Percentiles rank a stretch among this genome's conserved stretches.
Evolutionary conservation across 305 asterid genomes (phyloP).

Genomic region (Fraxinus ornus): DNA sequence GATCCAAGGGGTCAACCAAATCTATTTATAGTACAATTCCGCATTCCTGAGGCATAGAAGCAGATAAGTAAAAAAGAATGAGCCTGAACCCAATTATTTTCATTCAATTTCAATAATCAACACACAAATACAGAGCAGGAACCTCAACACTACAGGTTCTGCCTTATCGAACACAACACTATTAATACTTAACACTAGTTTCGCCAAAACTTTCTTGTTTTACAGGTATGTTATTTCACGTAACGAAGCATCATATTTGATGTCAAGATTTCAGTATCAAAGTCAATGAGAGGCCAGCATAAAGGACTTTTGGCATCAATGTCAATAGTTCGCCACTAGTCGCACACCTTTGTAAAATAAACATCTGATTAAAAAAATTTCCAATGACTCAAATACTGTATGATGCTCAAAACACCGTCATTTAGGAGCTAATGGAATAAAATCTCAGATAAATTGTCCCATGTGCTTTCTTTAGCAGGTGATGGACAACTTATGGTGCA

Average conservation of each 20-base stretch:
- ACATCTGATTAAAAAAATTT: not conserved
- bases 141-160: not conserved
- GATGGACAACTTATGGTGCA: not conserved
- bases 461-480: not conserved
- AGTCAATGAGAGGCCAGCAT: not conserved
- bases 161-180: not conserved
- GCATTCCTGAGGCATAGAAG: not conserved
- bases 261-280: not conserved
- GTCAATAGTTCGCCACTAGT: not conserved
- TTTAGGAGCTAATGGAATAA: not conserved
- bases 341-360: not conserved
- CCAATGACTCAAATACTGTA: not conserved
- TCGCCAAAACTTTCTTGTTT: not conserved
- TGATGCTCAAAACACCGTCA: not conserved
- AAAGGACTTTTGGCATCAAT: not conserved
- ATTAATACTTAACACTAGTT: not conserved
- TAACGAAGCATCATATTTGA: not conserved
- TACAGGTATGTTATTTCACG: not conserved
- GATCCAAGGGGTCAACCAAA: not conserved
- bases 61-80: not conserved
- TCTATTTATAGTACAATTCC: not conserved
- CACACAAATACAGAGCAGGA: not conserved
- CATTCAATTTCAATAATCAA: not conserved
- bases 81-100: not conserved
- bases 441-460: not conserved